Conservation (phyloP, 202 grass and related monocot species). For the Saccharum hybrid region DNA sequence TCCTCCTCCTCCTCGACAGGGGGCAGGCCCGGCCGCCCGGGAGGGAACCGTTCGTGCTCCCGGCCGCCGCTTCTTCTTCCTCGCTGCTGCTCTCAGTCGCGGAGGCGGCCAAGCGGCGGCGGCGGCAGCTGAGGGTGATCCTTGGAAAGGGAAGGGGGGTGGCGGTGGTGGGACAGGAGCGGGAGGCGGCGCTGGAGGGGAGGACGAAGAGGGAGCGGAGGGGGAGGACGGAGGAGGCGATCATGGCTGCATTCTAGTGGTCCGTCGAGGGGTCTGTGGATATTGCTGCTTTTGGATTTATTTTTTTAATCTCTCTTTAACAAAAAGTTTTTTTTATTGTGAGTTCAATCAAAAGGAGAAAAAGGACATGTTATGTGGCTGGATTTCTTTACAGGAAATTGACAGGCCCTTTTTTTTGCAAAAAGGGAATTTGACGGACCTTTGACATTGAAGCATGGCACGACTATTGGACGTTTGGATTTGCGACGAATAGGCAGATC, state of each 20-base stretch:
- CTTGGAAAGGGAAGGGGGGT: background rate
- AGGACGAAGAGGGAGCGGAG: conserved; percentile 1
- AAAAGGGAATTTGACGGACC: background rate
- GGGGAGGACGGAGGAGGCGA: conserved; percentile 32
- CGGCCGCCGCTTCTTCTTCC: background rate
- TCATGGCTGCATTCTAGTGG: conserved; percentile 58
- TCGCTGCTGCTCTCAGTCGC: conserved; percentile 30
- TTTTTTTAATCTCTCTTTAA: background rate
- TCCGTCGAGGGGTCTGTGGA: conserved; percentile 27
- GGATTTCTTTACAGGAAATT: background rate
- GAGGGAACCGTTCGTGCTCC: conserved; percentile 46
- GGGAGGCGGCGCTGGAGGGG: background rate
- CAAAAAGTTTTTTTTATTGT: background rate
- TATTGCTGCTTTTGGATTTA: conserved; percentile 27
- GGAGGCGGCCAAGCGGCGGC: conserved; percentile 3
- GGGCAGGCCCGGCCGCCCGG: conserved; percentile 39
- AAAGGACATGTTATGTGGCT: background rate
- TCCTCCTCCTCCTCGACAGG: conserved; percentile 56
- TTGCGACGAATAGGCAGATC: no score
- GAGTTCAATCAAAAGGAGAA: background rate
- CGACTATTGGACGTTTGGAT: no score
- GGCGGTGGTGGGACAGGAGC: background rate
- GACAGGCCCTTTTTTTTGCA: background rate
- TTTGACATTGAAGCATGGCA: background rate
- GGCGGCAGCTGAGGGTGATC: background rate